Evolutionary conservation across 2,329 filamentous ascomycete species (phyloP), one percentile per base, ranked within the genome.

Genomic region (Scopulariopsis brevicaulis): DNA sequence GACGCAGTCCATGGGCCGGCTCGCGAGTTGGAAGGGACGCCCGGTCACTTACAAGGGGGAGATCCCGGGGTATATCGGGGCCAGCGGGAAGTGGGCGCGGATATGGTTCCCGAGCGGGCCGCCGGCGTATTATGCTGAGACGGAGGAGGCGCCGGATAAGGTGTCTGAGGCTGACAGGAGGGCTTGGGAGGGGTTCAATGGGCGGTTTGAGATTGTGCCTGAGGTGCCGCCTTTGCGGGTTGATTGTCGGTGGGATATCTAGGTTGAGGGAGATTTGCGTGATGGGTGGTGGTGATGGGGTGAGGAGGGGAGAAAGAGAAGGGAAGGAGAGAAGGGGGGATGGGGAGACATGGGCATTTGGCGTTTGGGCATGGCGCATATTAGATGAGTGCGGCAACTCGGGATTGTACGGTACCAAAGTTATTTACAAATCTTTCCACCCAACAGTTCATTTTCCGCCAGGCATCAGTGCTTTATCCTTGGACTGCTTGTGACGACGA

Each of bases 51-150:
- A 89, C 68, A 76, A 81, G 62, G 66, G 66, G 7, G 66, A 63
- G 4, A 67, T 71, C 7, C 80, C 84, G 0, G 82, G 74, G 56
- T 60, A 60, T 4, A 74, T 75, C 63, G 76, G 62, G 61, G 79
- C 70, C 24, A 71, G 73, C 43, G 80, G 82, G 37, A 77, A 71
- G 0, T 82, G 80, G 73, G 76, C 80, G 55, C 83, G 81, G 62
- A 85, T 93, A 54, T 89, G 86, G 79, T 91, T 89, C 67, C 86
- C 87, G 0, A 74, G 85, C 53, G 90, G 89, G 0, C 78, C 86
- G 24, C 88, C 86, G 1, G 69, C 70, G 7, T 84, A 83, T 61
- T 82, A 81, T 56, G 78, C 78, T 61, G 81, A 86, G 61, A 86
- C 86, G 10, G 83, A 89, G 66, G 70, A 81, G 2, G 77, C 77